A percentile compares a stretch with the other conserved stretches of the same genome.
These are phyloP conservation scores for Phialophora expanda DNA, from an alignment of 2,329 filamentous ascomycete genomes.

Conservation along the genomic window DNA sequence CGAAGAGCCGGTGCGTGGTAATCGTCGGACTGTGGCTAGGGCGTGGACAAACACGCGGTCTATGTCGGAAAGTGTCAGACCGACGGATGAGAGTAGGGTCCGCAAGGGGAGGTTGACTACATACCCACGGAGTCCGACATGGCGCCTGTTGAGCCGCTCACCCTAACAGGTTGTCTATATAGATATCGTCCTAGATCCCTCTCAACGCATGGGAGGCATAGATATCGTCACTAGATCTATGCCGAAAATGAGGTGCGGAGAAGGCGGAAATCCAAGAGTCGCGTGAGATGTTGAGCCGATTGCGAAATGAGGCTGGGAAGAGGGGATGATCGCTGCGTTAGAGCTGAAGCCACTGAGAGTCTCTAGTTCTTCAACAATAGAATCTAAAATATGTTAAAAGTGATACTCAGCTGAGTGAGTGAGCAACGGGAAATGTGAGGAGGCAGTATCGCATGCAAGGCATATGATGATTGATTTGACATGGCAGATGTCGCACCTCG, in stretches of 20 bases:
- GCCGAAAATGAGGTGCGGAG: constrained; percentile 24
- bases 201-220: not conserved
- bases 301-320: not conserved
- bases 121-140: constrained; percentile 53
- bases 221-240: constrained; percentile 18
- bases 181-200: not conserved
- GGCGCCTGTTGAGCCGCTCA: constrained; percentile 16
- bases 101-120: constrained; percentile 30
- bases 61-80: constrained; percentile 47
- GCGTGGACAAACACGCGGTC: constrained; percentile 99
- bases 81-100: not conserved
- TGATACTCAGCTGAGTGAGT: not conserved
- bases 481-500: constrained; percentile 13
- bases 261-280: constrained; percentile 16
- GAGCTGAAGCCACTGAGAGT: not conserved
- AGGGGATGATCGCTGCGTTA: not conserved
- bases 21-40: constrained; percentile 97
- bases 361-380: not conserved
- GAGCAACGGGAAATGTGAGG: not conserved
- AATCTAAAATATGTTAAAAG: not conserved
- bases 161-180: not conserved
- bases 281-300: constrained; percentile 8
- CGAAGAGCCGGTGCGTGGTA: constrained; percentile 87
- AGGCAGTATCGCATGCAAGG: constrained; percentile 4
- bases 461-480: constrained; percentile 16